Evolutionary conservation across 306 rosid species (phyloP).

Genomic region (Ormosia emarginata): DNA sequence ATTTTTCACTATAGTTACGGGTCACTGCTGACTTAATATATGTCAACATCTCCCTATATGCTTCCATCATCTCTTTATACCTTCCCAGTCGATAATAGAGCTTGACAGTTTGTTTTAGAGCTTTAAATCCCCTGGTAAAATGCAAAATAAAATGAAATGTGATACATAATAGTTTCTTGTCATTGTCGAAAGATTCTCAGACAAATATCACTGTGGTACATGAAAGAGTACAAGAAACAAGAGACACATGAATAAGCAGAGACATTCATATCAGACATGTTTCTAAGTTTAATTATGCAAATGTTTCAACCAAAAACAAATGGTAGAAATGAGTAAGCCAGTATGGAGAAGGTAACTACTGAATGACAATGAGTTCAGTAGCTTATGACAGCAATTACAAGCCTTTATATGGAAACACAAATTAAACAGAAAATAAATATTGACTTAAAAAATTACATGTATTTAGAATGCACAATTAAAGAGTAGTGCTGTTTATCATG

Average conservation of each 20-base stretch:
- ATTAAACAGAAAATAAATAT: not conserved
- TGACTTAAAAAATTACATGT: not conserved
- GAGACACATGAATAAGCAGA: not conserved
- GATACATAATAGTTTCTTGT: not conserved
- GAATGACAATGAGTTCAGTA: not conserved
- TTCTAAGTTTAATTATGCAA: not conserved
- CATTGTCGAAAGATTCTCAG: not conserved
- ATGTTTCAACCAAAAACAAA: not conserved
- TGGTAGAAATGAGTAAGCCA: not conserved
- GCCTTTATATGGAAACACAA: not conserved
- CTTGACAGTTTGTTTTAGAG: slow-evolving; percentile 96
- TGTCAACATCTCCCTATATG: slow-evolving; percentile 95
- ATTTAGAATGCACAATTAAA: not conserved
- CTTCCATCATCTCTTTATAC: slow-evolving; percentile 93
- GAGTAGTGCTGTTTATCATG: not conserved
- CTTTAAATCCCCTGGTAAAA: slow-evolving; percentile 85
- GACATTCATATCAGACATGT: not conserved
- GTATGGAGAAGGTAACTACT: not conserved
- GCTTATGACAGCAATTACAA: not conserved
- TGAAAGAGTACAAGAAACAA: not conserved
- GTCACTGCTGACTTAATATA: slow-evolving; percentile 95
- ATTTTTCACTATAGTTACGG: slow-evolving; percentile 92
- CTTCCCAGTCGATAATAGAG: slow-evolving; percentile 83
- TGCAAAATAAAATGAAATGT: slow-evolving; percentile 9
- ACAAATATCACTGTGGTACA: not conserved